Evolutionary conservation across 2,329 filamentous ascomycete species (phyloP).

Genomic region (Trichoderma atroviride): DNA sequence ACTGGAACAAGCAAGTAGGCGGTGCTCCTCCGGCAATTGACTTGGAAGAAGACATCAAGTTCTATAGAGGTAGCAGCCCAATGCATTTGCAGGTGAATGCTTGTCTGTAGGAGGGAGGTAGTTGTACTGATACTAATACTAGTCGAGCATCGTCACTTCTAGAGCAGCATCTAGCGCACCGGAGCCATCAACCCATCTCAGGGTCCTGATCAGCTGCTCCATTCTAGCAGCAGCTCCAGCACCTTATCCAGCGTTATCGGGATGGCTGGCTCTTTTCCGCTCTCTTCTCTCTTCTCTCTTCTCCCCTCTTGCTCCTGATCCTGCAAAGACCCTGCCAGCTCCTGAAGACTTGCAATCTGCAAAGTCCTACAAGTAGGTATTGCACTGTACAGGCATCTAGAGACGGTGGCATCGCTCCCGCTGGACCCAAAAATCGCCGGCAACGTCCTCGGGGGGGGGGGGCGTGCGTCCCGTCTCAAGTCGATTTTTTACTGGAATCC

Average conservation of each 20-base stretch:
- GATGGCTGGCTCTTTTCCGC: neutral
- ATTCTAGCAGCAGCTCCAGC: neutral
- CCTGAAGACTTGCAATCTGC: neutral
- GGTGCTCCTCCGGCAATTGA: neutral
- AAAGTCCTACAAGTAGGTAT: neutral
- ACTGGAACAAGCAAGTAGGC: neutral
- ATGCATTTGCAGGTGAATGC: neutral
- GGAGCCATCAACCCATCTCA: neutral
- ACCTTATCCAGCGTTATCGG: neutral
- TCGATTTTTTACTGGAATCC: neutral
- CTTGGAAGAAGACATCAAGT: neutral
- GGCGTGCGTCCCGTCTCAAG: slow-evolving; percentile 16
- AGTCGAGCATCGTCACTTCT: slow-evolving; percentile 2
- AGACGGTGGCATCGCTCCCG: slow-evolving; percentile 14
- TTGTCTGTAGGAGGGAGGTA: neutral
- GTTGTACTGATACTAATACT: neutral
- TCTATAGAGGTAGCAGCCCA: neutral
- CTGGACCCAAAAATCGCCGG: slow-evolving; percentile 7
- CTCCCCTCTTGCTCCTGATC: neutral
- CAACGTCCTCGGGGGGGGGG: slow-evolving; percentile 9
- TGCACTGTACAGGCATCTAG: neutral
- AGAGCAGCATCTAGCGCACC: neutral
- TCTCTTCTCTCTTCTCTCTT: neutral
- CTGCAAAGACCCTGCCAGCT: neutral
- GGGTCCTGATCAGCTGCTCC: neutral